Percentiles rank a stretch among this genome's conserved stretches.
Conservation (phyloP, 2,329 filamentous ascomycete species). For the Magnaporthiopsis incrustans region DNA sequence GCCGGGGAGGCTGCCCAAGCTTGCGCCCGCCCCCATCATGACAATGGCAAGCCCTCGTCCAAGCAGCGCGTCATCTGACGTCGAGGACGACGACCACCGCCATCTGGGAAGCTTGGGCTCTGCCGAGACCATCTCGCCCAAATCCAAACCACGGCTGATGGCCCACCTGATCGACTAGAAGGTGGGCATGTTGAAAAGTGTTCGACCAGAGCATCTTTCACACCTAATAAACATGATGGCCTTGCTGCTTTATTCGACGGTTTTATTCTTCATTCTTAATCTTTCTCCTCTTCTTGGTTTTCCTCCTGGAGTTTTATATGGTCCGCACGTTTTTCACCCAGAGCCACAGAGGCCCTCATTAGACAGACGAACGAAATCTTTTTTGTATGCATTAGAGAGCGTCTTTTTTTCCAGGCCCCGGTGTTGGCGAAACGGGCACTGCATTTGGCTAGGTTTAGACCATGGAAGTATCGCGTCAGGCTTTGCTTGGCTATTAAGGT, state of each 20-base stretch:
- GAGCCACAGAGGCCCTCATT: neutral
- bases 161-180: slow-evolving; percentile 24
- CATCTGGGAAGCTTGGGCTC: neutral
- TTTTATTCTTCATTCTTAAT: neutral
- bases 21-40: neutral
- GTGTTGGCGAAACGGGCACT: neutral
- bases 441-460: neutral
- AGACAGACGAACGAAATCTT: too few relatives aligned
- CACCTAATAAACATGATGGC: neutral
- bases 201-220: too few relatives aligned
- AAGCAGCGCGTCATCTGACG: neutral
- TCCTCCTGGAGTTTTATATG: neutral
- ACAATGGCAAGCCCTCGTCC: neutral
- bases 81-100: neutral
- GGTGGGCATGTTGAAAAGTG: too few relatives aligned
- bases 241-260: neutral
- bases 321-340: neutral
- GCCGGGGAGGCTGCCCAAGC: neutral
- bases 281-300: neutral
- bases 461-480: neutral
- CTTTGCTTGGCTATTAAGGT: neutral
- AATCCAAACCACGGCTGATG: slow-evolving; percentile 31
- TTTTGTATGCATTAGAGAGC: neutral
- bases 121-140: slow-evolving; percentile 33
- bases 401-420: neutral